phyloP scores from a whole-genome alignment of 768 basidiomycete species.

The Naematelia encephala region DNA sequence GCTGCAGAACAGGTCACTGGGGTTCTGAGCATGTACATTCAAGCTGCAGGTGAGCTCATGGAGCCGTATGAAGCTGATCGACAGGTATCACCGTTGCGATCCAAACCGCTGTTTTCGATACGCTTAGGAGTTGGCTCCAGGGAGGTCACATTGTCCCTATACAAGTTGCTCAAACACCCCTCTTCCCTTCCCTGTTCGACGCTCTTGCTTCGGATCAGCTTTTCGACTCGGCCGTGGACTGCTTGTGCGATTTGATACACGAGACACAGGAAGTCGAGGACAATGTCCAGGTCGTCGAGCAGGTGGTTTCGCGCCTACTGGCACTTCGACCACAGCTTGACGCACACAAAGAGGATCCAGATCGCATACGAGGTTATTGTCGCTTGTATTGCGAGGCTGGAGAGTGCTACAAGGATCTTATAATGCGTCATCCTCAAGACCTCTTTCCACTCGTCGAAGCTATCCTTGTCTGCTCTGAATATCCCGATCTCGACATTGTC shows the following conservation, averaged over 20 bases:
- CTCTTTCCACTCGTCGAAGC: slow-evolving; percentile 95
- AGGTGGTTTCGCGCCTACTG: slow-evolving; percentile 82
- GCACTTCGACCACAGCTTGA: slow-evolving; percentile 63
- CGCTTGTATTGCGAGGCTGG: slow-evolving; percentile 96
- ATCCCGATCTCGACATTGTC: slow-evolving; percentile 89
- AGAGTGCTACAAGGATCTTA: slow-evolving; percentile 84
- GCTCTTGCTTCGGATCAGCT: slow-evolving; percentile 77
- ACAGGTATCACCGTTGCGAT: slow-evolving; percentile 76
- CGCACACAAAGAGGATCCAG: slow-evolving; percentile 64
- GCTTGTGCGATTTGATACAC: slow-evolving; percentile 90
- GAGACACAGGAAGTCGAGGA: slow-evolving; percentile 98
- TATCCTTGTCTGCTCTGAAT: slow-evolving; percentile 87
- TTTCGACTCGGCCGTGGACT: slow-evolving; percentile 90
- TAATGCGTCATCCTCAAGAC: slow-evolving; percentile 82
- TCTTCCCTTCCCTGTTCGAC: slow-evolving; percentile 78
- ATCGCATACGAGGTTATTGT: slow-evolving; percentile 82
- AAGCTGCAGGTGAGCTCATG: slow-evolving; percentile 68
- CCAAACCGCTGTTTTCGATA: slow-evolving; percentile 76
- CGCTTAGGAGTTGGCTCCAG: slow-evolving; percentile 79
- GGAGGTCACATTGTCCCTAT: slow-evolving; percentile 74
- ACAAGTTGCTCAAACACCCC: slow-evolving; percentile 67
- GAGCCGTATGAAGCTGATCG: not conserved
- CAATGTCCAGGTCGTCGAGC: slow-evolving; percentile 80
- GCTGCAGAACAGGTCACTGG: slow-evolving; percentile 66
- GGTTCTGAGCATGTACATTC: slow-evolving; percentile 79